A percentile compares a stretch with the other conserved stretches of the same genome.
These are phyloP conservation scores for Mycosarcoma mackinlayi DNA, from an alignment of 1,284 basidiomycete species.

Conservation along the genomic window DNA sequence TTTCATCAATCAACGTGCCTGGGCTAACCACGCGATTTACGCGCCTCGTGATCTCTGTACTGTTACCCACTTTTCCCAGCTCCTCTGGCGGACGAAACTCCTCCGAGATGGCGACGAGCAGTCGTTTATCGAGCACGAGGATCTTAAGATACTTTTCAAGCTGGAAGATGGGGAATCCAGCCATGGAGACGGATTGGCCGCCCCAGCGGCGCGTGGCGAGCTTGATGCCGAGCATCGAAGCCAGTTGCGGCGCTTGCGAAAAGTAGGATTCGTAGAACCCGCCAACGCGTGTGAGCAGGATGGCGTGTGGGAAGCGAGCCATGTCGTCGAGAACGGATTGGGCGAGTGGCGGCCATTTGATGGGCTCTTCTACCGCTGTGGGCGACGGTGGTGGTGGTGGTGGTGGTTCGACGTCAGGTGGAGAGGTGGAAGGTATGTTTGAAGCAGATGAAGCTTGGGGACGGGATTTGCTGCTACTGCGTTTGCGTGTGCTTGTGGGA, in stretches of 20 bases:
- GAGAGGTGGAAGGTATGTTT: background rate
- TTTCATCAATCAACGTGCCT: conserved; percentile 66
- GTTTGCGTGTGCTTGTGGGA: conserved; percentile 8
- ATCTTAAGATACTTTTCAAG: conserved; percentile 66
- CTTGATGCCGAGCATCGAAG: conserved; percentile 59
- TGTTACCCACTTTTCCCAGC: conserved; percentile 13
- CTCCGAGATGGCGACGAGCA: conserved; percentile 64
- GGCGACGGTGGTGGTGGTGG: background rate
- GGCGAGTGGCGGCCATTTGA: conserved; percentile 61
- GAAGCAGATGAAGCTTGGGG: background rate
- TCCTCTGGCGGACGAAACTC: conserved; percentile 48
- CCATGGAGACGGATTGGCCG: conserved; percentile 61
- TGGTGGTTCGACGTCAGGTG: background rate
- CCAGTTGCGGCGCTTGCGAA: conserved; percentile 58
- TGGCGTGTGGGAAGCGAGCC: conserved; percentile 56
- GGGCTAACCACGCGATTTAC: conserved; percentile 63
- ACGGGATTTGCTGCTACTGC: background rate
- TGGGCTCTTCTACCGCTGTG: background rate
- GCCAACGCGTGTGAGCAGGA: conserved; percentile 65
- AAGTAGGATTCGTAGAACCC: conserved; percentile 68
- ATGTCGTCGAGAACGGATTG: conserved; percentile 60
- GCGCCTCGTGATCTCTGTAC: conserved; percentile 42
- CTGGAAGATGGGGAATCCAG: conserved; percentile 64
- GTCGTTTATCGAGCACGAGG: conserved; percentile 59
- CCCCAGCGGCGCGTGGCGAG: conserved; percentile 59